Conservation (phyloP, 208 protist species). For the Trypanosoma rangeli region DNA sequence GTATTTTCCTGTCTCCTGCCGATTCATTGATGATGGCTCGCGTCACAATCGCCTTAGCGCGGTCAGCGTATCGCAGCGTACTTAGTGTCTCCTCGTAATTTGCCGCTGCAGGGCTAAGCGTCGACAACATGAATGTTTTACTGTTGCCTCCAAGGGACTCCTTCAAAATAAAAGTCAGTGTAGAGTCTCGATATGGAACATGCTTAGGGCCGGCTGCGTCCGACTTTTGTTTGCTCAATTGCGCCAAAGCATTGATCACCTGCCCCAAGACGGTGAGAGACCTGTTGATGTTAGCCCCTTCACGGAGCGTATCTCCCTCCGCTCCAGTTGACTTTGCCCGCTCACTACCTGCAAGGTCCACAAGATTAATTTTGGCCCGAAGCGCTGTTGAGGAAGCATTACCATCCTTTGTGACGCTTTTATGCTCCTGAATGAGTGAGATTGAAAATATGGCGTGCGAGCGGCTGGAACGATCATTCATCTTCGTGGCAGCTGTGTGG, state of each 20-base stretch:
- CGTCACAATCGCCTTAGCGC: slow-evolving; percentile 90
- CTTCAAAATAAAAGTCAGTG: slow-evolving; percentile 86
- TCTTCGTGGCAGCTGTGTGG: slow-evolving; percentile 88
- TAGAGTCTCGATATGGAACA: slow-evolving; percentile 87
- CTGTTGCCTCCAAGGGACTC: slow-evolving; percentile 91
- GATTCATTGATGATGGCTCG: slow-evolving; percentile 88
- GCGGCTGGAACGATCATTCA: slow-evolving; percentile 95
- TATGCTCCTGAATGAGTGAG: slow-evolving; percentile 56
- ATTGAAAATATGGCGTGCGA: slow-evolving; percentile 97
- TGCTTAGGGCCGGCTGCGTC: slow-evolving; percentile 25
- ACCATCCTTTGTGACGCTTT: slow-evolving; percentile 27
- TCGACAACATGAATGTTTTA: slow-evolving; percentile 93
- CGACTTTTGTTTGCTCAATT: slow-evolving; percentile 25
- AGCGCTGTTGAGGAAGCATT: slow-evolving; percentile 44
- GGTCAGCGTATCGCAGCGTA: slow-evolving; percentile 91
- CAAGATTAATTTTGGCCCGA: slow-evolving; percentile 83
- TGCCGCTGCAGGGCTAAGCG: slow-evolving; percentile 67
- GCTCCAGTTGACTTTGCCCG: slow-evolving; percentile 79
- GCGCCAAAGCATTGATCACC: slow-evolving; percentile 91
- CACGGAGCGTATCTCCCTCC: slow-evolving; percentile 68
- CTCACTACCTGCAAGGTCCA: slow-evolving; percentile 94
- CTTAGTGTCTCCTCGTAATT: slow-evolving; percentile 89
- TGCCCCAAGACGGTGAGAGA: slow-evolving; percentile 88
- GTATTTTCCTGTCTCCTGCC: slow-evolving; percentile 80
- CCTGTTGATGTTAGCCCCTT: slow-evolving; percentile 91